Conservation (phyloP, 306 rosid genomes). For the Sesbania bispinosa region DNA sequence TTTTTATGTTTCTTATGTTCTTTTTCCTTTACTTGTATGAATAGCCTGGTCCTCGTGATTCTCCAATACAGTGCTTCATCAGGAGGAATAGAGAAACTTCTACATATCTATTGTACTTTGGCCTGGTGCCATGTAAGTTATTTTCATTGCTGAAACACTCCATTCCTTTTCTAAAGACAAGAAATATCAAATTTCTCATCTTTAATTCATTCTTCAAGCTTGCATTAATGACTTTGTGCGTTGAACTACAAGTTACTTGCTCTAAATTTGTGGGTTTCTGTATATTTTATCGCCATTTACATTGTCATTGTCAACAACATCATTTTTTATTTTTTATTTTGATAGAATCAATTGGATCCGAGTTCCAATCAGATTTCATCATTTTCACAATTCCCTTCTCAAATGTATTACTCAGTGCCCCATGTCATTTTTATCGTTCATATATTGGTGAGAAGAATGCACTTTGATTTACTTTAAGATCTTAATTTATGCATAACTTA, state of each 20-base stretch:
- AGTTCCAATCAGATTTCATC: no score
- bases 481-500: no score
- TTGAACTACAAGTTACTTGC: neutral
- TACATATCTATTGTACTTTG: conserved; percentile 47
- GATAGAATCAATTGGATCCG: no score
- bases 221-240: neutral
- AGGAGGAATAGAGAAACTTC: no score
- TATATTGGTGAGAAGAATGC: no score
- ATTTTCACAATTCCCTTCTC: no score
- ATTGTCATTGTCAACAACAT: neutral
- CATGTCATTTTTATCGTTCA: no score
- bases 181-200: neutral
- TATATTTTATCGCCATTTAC: neutral
- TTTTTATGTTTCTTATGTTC: neutral
- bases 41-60: conserved; percentile 77
- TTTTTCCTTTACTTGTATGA: conserved; percentile 16
- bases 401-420: no score
- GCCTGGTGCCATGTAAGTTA: conserved; percentile 70
- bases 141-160: neutral
- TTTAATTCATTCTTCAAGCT: no score
- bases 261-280: neutral
- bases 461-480: no score
- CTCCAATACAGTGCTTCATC: conserved; percentile 70
- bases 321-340: neutral
- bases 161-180: neutral